Percentiles rank a stretch among this genome's conserved stretches.
Conservation (phyloP, 2,329 filamentous ascomycete species). For the Colletotrichum sansevieriae region DNA sequence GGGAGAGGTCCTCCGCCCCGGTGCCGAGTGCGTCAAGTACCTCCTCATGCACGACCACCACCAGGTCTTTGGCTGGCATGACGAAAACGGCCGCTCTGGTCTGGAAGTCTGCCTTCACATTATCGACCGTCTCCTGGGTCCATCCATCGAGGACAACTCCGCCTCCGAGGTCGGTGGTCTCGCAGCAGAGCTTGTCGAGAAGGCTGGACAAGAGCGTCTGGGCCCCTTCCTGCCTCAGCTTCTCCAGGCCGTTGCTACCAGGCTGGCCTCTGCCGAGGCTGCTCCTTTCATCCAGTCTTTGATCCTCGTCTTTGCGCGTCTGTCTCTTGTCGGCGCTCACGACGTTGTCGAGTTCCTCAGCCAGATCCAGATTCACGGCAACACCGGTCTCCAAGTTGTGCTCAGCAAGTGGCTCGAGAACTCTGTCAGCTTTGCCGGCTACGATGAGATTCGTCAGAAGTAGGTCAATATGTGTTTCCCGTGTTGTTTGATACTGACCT, state of each 20-base stretch:
- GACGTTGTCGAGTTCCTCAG: constrained; percentile 95
- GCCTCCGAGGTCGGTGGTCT: constrained; percentile 96
- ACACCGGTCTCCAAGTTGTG: constrained; percentile 89
- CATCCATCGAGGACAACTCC: constrained; percentile 88
- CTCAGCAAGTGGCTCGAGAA: constrained; percentile 97
- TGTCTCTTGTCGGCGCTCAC: constrained; percentile 85
- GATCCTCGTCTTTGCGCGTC: constrained; percentile 92
- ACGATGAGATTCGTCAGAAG: constrained; percentile 98
- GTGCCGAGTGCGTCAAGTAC: constrained; percentile 87
- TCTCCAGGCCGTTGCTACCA: constrained; percentile 86
- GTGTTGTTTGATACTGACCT: not conserved
- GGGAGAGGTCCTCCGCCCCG: constrained; percentile 87
- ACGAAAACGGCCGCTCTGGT: constrained; percentile 83
- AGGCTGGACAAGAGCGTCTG: constrained; percentile 89
- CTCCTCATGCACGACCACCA: constrained; percentile 91
- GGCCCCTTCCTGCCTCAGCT: constrained; percentile 92
- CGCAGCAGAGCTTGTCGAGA: constrained; percentile 94
- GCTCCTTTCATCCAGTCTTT: constrained; percentile 95
- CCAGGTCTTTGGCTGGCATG: constrained; percentile 89
- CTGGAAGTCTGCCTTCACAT: constrained; percentile 91
- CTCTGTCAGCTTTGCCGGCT: constrained; percentile 96
- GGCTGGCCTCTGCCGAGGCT: constrained; percentile 84
- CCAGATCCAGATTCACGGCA: constrained; percentile 82
- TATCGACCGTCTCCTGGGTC: constrained; percentile 89
- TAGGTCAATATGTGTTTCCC: constrained; percentile 58